Percentiles rank a stretch among this genome's conserved stretches.
These are phyloP conservation scores for Pyrenula massariospora DNA, from an alignment of 495 filamentous ascomycete genomes.

Conservation along the genomic window DNA sequence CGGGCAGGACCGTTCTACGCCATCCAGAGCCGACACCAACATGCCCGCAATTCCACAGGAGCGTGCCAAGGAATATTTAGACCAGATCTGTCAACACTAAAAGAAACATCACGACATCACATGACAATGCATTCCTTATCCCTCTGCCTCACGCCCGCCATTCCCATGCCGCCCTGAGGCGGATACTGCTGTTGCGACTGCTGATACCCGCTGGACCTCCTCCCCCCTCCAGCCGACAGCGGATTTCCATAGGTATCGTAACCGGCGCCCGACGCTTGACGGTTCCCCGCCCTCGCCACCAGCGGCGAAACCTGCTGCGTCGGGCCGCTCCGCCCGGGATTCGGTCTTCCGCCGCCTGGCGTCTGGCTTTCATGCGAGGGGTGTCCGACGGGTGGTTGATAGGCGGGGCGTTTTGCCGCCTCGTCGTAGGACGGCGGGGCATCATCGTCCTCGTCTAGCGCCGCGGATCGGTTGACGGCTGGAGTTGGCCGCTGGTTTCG, in stretches of 20 bases:
- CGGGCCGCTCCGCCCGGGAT: not conserved
- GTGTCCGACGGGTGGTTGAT: conserved; percentile 48
- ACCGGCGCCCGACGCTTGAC: not conserved
- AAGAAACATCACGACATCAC: conserved; percentile 9
- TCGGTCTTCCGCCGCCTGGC: no score
- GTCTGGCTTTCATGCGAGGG: conserved; percentile 25
- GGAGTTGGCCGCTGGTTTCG: conserved; percentile 17
- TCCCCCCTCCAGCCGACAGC: not conserved
- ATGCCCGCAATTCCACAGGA: no score
- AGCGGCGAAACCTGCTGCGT: conserved; percentile 1
- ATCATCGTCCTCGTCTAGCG: conserved; percentile 41
- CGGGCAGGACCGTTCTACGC: no score
- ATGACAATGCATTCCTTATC: conserved; percentile 35
- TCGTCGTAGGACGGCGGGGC: conserved; percentile 79
- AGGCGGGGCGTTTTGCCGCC: conserved; percentile 51
- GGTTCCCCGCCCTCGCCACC: conserved; percentile 14
- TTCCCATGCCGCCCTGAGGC: no score
- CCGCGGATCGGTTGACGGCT: conserved; percentile 15
- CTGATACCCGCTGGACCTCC: not conserved
- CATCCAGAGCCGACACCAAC: no score
- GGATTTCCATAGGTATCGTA: conserved; percentile 1
- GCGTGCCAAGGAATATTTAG: no score
- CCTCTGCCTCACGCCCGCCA: conserved; percentile 1
- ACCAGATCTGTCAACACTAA: no score
- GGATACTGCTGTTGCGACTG: not conserved